Percentiles rank a stretch among this genome's conserved stretches.
These are phyloP conservation scores for Stereum hirsutum DNA, from an alignment of 1,284 basidiomycete genomes.

Conservation along the genomic window DNA sequence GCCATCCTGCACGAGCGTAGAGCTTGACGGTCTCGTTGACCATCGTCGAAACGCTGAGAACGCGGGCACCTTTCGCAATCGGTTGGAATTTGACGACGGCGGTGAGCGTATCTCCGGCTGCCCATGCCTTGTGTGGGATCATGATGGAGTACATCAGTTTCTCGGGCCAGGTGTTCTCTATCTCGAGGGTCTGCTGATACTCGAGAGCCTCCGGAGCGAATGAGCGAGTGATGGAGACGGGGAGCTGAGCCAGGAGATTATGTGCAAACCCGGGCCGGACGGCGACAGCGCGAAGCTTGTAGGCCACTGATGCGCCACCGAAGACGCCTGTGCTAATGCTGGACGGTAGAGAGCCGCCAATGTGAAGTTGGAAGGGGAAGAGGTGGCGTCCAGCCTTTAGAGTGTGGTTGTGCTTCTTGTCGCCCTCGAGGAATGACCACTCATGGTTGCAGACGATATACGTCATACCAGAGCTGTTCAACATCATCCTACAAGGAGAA, in stretches of 20 bases:
- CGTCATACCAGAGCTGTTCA: constrained; percentile 40
- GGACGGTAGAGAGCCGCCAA: constrained; percentile 79
- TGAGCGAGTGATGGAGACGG: constrained; percentile 65
- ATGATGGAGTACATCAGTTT: constrained; percentile 90
- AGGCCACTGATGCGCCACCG: constrained; percentile 63
- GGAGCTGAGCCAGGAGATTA: constrained; percentile 57
- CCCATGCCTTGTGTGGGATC: constrained; percentile 86
- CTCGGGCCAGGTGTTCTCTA: constrained; percentile 93
- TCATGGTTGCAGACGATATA: constrained; percentile 75
- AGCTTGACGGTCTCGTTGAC: constrained; percentile 74
- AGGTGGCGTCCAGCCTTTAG: constrained; percentile 84
- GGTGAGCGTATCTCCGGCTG: constrained; percentile 77
- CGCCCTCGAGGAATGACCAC: constrained; percentile 83
- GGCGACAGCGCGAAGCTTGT: constrained; percentile 82
- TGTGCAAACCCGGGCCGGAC: constrained; percentile 66
- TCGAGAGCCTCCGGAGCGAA: constrained; percentile 81
- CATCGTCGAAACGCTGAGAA: constrained; percentile 58
- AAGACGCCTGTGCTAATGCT: constrained; percentile 50
- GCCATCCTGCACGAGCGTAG: constrained; percentile 40
- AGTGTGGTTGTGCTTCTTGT: constrained; percentile 71
- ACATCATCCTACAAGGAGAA: constrained; percentile 14
- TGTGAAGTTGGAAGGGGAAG: constrained; percentile 81
- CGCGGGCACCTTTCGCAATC: constrained; percentile 73
- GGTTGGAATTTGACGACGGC: constrained; percentile 84
- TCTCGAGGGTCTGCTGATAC: constrained; percentile 91